Evolutionary conservation across 2,329 filamentous ascomycete genomes (phyloP).

Genomic region (Venturia oleaginea): DNA sequence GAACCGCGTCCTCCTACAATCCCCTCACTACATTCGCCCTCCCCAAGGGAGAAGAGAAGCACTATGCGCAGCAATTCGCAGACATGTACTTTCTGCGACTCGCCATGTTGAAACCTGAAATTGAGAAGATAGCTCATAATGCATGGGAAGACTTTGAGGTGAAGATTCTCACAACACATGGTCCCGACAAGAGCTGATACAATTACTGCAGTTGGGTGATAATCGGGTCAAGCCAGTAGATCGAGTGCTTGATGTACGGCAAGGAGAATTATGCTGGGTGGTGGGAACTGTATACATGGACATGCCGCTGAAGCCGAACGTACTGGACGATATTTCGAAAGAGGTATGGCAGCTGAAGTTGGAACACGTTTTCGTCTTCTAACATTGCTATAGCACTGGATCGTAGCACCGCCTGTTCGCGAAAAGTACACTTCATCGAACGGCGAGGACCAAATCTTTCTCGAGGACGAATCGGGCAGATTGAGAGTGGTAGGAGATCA

Average conservation of each 20-base stretch:
- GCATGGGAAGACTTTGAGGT: conserved; percentile 68
- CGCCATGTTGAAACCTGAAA: conserved; percentile 73
- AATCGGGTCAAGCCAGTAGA: conserved; percentile 71
- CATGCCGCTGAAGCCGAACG: conserved; percentile 90
- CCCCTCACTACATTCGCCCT: conserved; percentile 68
- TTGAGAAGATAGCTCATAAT: conserved; percentile 63
- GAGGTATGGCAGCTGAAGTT: conserved; percentile 47
- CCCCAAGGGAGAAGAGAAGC: conserved; percentile 50
- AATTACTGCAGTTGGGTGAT: conserved; percentile 51
- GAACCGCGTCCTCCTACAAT: conserved; percentile 51
- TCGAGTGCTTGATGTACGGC: conserved; percentile 86
- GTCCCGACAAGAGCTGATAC: conserved; percentile 10
- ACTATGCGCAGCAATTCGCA: conserved; percentile 91
- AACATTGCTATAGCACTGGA: conserved; percentile 59
- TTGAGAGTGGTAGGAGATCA: conserved; percentile 66
- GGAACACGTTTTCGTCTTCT: not conserved
- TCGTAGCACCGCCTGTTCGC: conserved; percentile 67
- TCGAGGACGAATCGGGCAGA: conserved; percentile 93
- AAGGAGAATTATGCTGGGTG: conserved; percentile 94
- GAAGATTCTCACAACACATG: conserved; percentile 16
- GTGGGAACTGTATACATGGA: conserved; percentile 94
- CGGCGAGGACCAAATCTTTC: conserved; percentile 57
- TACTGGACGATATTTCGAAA: conserved; percentile 88
- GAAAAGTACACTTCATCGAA: conserved; percentile 65
- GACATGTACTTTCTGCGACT: conserved; percentile 97